Percentiles rank a stretch among this genome's conserved stretches.
Evolutionary conservation across 345 rosid species (phyloP).

Genomic region (Rhizophora apiculata): DNA sequence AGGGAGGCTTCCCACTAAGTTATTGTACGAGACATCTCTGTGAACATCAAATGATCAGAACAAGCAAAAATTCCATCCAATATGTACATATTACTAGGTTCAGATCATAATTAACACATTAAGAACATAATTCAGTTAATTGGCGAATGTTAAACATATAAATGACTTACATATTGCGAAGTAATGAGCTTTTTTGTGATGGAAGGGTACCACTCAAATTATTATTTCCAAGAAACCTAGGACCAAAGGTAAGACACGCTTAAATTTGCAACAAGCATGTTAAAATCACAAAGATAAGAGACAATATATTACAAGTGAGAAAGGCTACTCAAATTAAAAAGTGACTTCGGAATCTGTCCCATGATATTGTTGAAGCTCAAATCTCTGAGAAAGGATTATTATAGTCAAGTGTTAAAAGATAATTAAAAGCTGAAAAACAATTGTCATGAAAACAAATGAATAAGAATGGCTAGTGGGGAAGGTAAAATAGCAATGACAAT

Average conservation of each 20-base stretch:
- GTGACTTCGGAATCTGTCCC: constrained; percentile 39
- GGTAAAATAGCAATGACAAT: no score
- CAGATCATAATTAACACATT: background rate
- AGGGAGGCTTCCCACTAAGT: constrained; percentile 61
- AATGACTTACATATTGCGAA: constrained; percentile 51
- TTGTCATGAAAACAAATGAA: no score
- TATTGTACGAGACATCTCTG: constrained; percentile 83
- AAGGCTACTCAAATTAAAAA: constrained; percentile 41
- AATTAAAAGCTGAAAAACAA: background rate
- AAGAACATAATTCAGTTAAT: background rate
- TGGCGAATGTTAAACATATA: background rate
- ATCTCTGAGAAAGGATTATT: constrained; percentile 36
- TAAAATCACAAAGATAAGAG: background rate
- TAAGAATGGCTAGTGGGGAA: no score
- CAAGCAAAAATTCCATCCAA: background rate
- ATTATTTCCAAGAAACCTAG: constrained; percentile 68
- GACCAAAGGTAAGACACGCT: constrained; percentile 14
- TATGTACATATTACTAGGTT: background rate
- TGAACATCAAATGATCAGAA: constrained; percentile 5
- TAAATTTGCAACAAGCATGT: constrained; percentile 11
- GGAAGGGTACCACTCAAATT: constrained; percentile 55
- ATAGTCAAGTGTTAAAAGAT: background rate
- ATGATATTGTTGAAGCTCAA: constrained; percentile 55
- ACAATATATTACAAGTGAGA: constrained; percentile 46
- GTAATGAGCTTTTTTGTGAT: constrained; percentile 37